phyloP scores from a whole-genome alignment of 2,329 filamentous ascomycete genomes.

The Epichloe coenophiala region DNA sequence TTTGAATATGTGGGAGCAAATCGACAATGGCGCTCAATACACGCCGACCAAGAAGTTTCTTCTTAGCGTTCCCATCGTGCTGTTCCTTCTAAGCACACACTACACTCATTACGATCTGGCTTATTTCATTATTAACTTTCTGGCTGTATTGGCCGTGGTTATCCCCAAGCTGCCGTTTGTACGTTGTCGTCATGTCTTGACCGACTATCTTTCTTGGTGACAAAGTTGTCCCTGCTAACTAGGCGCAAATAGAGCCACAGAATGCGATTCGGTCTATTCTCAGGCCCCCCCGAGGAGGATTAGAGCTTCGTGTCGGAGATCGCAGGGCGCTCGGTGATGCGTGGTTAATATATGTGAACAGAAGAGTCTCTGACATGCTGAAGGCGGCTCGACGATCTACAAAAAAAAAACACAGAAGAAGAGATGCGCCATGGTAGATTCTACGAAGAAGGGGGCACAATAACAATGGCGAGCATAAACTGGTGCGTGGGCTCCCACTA shows the following conservation, averaged over 20 bases:
- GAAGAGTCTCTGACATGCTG: background rate
- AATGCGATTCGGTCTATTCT: constrained; percentile 64
- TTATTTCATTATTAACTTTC: constrained; percentile 94
- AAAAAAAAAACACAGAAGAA: constrained; percentile 3
- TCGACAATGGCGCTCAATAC: constrained; percentile 97
- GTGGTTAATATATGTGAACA: background rate
- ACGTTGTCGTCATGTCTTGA: constrained; percentile 27
- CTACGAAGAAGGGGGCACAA: constrained; percentile 10
- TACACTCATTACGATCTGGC: constrained; percentile 97
- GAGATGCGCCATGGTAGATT: constrained; percentile 1
- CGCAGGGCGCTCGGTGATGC: constrained; percentile 1
- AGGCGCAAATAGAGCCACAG: constrained; percentile 50
- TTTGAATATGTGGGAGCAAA: constrained; percentile 99
- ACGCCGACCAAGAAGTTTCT: constrained; percentile 98
- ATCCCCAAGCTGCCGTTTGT: constrained; percentile 95
- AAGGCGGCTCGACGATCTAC: background rate
- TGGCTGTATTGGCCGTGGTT: constrained; percentile 82
- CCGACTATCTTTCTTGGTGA: background rate
- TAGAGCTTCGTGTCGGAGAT: constrained; percentile 4
- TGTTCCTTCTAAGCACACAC: constrained; percentile 94
- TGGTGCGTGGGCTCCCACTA: constrained; percentile 16
- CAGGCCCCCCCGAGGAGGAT: constrained; percentile 50
- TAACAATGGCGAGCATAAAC: constrained; percentile 22
- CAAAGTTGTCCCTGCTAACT: constrained; percentile 11
- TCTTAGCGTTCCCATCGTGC: constrained; percentile 79